Conservation (phyloP, 371 early-diverging fungal genomes). For the Rhizopus sp. region DNA sequence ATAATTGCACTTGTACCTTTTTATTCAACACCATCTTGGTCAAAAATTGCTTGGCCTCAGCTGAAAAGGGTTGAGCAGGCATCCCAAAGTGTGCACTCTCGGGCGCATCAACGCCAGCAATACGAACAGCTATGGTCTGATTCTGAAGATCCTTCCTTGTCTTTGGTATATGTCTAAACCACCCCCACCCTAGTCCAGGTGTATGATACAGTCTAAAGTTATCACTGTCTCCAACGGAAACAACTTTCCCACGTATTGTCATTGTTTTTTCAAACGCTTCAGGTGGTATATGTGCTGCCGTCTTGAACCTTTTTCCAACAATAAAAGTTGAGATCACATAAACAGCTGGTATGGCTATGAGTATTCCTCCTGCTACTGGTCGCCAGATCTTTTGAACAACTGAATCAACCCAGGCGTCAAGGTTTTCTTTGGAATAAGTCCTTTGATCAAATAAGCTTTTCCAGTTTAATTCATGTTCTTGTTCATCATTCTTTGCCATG, state of each 20-base stretch:
- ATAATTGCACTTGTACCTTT: conserved; percentile 54
- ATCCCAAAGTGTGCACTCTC: conserved; percentile 76
- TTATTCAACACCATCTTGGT: conserved; percentile 47
- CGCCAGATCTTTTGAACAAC: conserved; percentile 37
- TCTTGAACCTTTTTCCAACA: conserved; percentile 43
- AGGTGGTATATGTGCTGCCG: conserved; percentile 56
- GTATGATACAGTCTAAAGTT: conserved; percentile 67
- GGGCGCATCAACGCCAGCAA: conserved; percentile 83
- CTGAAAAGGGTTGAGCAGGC: conserved; percentile 69
- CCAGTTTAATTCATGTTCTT: not conserved
- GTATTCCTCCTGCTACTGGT: conserved; percentile 23
- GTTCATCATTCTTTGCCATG: not conserved
- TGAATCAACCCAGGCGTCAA: conserved; percentile 27
- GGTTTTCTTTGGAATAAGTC: conserved; percentile 3
- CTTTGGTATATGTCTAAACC: conserved; percentile 52
- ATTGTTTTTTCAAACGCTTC: conserved; percentile 37
- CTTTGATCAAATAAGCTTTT: not conserved
- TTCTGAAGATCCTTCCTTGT: conserved; percentile 55
- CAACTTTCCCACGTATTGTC: conserved; percentile 50
- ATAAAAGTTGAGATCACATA: conserved; percentile 25
- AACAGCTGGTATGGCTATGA: conserved; percentile 25
- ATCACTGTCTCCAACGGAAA: conserved; percentile 64
- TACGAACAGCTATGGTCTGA: conserved; percentile 64
- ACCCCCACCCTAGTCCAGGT: conserved; percentile 63
- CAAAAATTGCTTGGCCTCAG: conserved; percentile 64